Conservation (phyloP, 2,329 filamentous ascomycete genomes). For the Microsporum canis region DNA sequence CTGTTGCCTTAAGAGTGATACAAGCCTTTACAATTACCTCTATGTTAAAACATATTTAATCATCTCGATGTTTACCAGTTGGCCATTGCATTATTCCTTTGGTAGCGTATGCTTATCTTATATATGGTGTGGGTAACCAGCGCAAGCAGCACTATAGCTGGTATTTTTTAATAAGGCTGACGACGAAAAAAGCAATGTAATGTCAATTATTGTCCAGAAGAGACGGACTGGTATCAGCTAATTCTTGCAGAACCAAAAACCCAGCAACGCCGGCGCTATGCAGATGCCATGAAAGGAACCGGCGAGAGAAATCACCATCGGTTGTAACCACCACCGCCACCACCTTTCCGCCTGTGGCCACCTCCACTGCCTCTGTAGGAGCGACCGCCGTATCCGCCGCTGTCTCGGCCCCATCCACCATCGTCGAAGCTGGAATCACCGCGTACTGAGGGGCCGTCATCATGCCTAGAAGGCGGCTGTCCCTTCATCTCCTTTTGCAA, state of each 20-base stretch:
- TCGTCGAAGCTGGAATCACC: slow-evolving; percentile 42
- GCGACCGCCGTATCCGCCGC: slow-evolving; percentile 33
- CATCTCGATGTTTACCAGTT: too few species aligned
- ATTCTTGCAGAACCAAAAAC: not conserved
- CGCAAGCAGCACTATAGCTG: too few species aligned
- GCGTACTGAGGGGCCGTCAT: slow-evolving; percentile 34
- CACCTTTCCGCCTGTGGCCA: slow-evolving; percentile 29
- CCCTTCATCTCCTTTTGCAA: slow-evolving; percentile 79
- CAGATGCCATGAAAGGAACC: slow-evolving; percentile 15
- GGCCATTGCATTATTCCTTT: too few species aligned
- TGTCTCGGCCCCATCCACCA: slow-evolving; percentile 41
- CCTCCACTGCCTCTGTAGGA: slow-evolving; percentile 28
- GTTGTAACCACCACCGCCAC: slow-evolving; percentile 19
- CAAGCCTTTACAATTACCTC: too few species aligned
- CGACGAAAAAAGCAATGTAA: not conserved
- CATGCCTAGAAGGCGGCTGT: slow-evolving; percentile 48
- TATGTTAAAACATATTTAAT: too few species aligned
- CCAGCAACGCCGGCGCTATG: slow-evolving; percentile 35
- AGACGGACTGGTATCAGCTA: not conserved
- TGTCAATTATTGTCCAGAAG: not conserved
- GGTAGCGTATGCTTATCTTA: too few species aligned
- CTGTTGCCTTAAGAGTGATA: too few species aligned
- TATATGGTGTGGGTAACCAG: too few species aligned
- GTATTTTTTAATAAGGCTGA: too few species aligned
- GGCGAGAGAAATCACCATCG: slow-evolving; percentile 22